Evolutionary conservation across 768 basidiomycete genomes (phyloP), one percentile per base, ranked within the genome.

Genomic region (Cystobasidium tubakii): DNA sequence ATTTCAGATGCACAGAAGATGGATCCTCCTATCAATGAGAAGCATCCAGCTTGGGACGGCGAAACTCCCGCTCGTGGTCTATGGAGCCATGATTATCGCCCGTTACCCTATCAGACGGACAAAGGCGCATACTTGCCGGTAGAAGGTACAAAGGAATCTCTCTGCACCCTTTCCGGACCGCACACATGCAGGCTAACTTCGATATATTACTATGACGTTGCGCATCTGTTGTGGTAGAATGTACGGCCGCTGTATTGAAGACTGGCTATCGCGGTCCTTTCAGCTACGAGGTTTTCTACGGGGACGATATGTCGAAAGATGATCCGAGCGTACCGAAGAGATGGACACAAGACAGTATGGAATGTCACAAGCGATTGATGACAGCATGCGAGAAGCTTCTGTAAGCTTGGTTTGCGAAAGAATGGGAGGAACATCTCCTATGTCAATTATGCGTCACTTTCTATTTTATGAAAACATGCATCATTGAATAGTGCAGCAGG

Each of bases 231-330:
- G 10, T 2, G 55, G 4, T 44, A 69, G 69, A 71, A 60, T 71
- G 69, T 44, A 71, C 69, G 3, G 69, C 69, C 42, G 77, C 77
- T 29, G 66, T 77, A 21, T 65, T 78, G 21, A n/a, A 72, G 46
- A 76, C 76, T 15, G 77, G 77, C 9, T 78, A 74, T 62, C 33
- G 77, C 23, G 77, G 77, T 21, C 50, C 69, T 17, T 72, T 78
- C 64, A 76, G 75, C 33, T 44, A 74, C 43, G 77, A 78, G 55
- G 63, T 75, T 23, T 78, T 78, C 46, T 77, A 78, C 44, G 65
- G 57, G 0, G 46, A 71, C 33, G 67, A 73, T 21, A 74, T 74
- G 60, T 36, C 62, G 27, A 73, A 74, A 10, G 75, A 57, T 13
- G 66, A 73, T 33, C 29, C 31, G 0, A 0, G 55, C 0, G 66